Evolutionary conservation across 2,329 filamentous ascomycete species (phyloP).

Genomic region (Clonostachys solani): DNA sequence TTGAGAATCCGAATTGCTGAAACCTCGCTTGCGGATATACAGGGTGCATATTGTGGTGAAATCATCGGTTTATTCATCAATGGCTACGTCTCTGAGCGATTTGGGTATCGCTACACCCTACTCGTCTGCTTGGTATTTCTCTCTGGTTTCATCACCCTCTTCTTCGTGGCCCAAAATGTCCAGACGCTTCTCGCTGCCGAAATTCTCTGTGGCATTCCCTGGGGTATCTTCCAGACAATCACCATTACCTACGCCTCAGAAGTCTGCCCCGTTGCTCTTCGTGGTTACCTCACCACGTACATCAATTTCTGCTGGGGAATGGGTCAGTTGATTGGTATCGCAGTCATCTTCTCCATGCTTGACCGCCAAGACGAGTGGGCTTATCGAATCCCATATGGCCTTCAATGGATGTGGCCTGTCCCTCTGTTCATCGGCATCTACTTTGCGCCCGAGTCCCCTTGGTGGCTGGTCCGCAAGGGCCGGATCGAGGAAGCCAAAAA

Average conservation of each 20-base stretch:
- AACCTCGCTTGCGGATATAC: conserved; percentile 9
- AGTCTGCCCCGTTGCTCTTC: conserved; percentile 68
- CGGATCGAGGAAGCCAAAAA: conserved; percentile 62
- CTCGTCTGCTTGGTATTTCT: conserved; percentile 50
- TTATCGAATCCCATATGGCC: conserved; percentile 65
- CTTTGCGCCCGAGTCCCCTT: conserved; percentile 67
- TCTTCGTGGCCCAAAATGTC: conserved; percentile 61
- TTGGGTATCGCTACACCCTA: conserved; percentile 63
- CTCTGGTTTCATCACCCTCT: conserved; percentile 55
- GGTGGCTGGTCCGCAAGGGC: conserved; percentile 71
- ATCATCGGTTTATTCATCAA: conserved; percentile 65
- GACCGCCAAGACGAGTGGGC: conserved; percentile 63
- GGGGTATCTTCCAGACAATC: conserved; percentile 55
- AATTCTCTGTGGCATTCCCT: conserved; percentile 59
- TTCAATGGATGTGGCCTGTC: conserved; percentile 77
- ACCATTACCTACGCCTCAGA: conserved; percentile 66
- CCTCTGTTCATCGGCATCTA: conserved; percentile 62
- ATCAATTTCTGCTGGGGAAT: conserved; percentile 76
- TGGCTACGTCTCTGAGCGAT: conserved; percentile 61
- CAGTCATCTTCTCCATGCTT: conserved; percentile 67
- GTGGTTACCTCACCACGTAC: conserved; percentile 69
- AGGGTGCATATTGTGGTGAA: conserved; percentile 55
- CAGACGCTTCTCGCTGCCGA: conserved; percentile 55
- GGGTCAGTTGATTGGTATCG: conserved; percentile 70
- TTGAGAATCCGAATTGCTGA: neutral